Conservation (phyloP, 345 rosid species). For the Boechera stricta region DNA sequence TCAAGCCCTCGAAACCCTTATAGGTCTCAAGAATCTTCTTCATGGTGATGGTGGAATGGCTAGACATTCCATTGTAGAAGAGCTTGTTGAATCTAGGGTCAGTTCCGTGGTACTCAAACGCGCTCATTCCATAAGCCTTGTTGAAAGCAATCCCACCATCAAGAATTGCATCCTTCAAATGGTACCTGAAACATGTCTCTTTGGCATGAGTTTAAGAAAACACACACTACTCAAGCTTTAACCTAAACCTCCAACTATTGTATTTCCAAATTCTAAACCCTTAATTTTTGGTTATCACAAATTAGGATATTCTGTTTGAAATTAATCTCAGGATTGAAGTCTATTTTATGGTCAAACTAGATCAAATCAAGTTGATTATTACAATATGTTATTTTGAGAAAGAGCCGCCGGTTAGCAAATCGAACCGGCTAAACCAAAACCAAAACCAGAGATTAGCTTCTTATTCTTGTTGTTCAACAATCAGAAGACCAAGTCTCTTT, state of each 20-base stretch:
- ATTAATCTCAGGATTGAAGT: neutral
- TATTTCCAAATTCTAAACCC: neutral
- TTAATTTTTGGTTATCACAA: neutral
- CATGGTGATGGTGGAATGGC: slow-evolving; percentile 76
- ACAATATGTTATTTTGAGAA: neutral
- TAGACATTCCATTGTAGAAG: slow-evolving; percentile 75
- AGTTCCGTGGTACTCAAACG: slow-evolving; percentile 78
- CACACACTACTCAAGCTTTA: neutral
- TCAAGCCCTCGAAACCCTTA: slow-evolving; percentile 70
- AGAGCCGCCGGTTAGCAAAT: neutral
- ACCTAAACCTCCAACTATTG: neutral
- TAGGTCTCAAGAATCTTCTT: slow-evolving; percentile 74
- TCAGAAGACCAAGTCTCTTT: slow-evolving; percentile 2
- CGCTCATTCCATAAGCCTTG: slow-evolving; percentile 79
- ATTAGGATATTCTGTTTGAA: neutral
- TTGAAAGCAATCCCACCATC: slow-evolving; percentile 84
- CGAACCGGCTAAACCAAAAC: slow-evolving; percentile 1
- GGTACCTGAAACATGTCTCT: slow-evolving; percentile 54
- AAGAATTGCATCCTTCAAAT: slow-evolving; percentile 78
- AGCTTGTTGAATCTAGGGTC: slow-evolving; percentile 77
- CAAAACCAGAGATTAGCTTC: neutral
- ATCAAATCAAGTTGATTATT: neutral
- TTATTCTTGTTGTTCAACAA: neutral
- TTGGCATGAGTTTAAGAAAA: slow-evolving; percentile 9
- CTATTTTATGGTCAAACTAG: neutral